Evolutionary conservation across 805 yeast genomes (phyloP), one percentile per base, ranked within the genome.

Genomic region (Candida ortonii): DNA sequence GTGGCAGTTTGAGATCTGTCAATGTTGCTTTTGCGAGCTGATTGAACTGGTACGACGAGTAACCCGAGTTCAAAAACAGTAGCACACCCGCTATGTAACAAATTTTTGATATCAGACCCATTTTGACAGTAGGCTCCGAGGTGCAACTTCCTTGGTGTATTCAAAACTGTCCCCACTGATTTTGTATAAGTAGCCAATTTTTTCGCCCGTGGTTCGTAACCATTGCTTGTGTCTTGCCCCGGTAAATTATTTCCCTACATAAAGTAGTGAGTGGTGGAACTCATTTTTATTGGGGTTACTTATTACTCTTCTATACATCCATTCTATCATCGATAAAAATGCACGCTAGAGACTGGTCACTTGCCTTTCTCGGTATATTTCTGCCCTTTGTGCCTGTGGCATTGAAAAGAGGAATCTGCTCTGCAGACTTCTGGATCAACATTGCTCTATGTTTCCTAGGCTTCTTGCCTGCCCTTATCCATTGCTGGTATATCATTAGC

Each of bases 401-500:
- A 30, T 53, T 80, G 43, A 83, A 83, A 57, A 63, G 84, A 48
- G 89, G 89, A 1, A 49, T 71, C 34, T 67, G 68, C 35, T 71
- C 81, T 4, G 71, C 76, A 22, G 84, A 78, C 49, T 74, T 70
- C 46, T 63, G 71, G 62, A 73, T 82, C 41, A 83, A 82, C 53
- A 65, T 82, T 29, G 76, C 82, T 6, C 68, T 85, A 19, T 81
- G 87, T 57, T 51, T 75, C 37, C 65, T 85, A 27, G 93, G 94
- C 1, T 79, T 70, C 54, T 52, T 85, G 35, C 95, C 95, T 1
- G 95, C 93, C 8, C 69, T 84, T 22, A 58, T 85, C 41, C 95
- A 85, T 52, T 65, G 81, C 25, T 80, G 85, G 75, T 85, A 84
- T 58, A 80, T 85, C 50, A 84, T 85, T 36, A 76, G 86, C 36